Evolutionary conservation across 2,329 filamentous ascomycete species (phyloP).

Genomic region (Fusarium pseudograminearum): DNA sequence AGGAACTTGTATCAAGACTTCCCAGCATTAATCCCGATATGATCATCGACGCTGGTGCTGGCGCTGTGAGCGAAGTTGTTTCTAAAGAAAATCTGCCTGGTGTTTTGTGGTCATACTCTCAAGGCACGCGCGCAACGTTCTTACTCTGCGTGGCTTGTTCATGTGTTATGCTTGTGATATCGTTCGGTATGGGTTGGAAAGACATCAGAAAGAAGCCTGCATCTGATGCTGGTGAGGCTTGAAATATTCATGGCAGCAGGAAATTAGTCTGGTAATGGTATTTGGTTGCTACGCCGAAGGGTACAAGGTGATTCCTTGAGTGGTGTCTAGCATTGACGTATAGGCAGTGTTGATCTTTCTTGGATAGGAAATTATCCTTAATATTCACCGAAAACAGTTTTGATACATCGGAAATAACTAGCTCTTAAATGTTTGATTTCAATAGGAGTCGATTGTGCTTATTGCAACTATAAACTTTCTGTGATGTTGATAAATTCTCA

Average conservation of each 20-base stretch:
- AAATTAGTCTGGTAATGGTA: no score
- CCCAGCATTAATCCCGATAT: constrained; percentile 47
- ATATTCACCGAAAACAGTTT: not conserved
- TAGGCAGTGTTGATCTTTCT: not conserved
- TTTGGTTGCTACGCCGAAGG: no score
- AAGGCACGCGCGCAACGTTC: constrained; percentile 50
- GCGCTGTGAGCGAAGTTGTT: constrained; percentile 53
- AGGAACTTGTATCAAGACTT: constrained; percentile 49
- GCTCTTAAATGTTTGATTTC: not conserved
- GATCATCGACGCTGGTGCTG: constrained; percentile 59
- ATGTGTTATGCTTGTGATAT: constrained; percentile 49
- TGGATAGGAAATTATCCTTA: not conserved
- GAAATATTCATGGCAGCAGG: not conserved
- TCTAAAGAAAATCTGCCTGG: constrained; percentile 47
- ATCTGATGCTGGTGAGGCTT: constrained; percentile 32
- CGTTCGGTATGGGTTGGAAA: constrained; percentile 61
- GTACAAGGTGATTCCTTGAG: not conserved
- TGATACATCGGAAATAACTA: not conserved
- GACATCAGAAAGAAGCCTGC: constrained; percentile 56
- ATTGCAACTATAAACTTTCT: not conserved
- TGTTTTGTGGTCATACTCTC: constrained; percentile 57
- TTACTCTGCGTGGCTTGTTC: constrained; percentile 50
- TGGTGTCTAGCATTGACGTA: not conserved
- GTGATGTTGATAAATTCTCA: not conserved
- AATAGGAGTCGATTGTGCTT: not conserved